Evolutionary conservation across 768 basidiomycete genomes (phyloP).

Genomic region (Suillus fuscotomentosus): DNA sequence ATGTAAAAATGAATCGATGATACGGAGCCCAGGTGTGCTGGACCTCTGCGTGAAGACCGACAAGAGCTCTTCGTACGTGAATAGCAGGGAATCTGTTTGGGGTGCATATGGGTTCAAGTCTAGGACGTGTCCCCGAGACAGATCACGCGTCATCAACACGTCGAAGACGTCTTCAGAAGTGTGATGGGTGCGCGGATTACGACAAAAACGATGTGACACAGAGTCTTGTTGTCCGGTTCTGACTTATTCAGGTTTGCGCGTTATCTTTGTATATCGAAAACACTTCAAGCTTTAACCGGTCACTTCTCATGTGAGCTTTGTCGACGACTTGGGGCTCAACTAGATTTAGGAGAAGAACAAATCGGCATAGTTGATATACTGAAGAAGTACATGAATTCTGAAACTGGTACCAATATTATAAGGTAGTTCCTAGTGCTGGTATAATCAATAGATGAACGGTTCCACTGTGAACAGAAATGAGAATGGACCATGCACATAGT

Average conservation of each 20-base stretch:
- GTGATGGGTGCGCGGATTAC: neutral
- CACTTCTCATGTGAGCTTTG: neutral
- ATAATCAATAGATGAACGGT: neutral
- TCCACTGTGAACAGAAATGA: neutral
- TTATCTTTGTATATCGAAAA: too few species aligned
- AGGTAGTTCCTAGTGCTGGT: too few species aligned
- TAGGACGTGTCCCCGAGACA: constrained; percentile 73
- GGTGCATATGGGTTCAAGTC: constrained; percentile 50
- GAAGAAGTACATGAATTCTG: too few species aligned
- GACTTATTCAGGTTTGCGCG: too few species aligned
- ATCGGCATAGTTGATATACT: too few species aligned
- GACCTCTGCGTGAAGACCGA: too few species aligned
- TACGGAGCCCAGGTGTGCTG: too few species aligned
- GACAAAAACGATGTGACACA: constrained; percentile 22
- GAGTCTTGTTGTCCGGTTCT: constrained; percentile 45
- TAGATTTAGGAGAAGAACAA: too few species aligned
- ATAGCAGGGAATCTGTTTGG: constrained; percentile 50
- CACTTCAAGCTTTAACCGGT: neutral
- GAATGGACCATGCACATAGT: neutral
- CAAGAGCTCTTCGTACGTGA: too few species aligned
- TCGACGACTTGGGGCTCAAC: neutral
- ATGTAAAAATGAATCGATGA: too few species aligned
- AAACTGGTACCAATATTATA: too few species aligned
- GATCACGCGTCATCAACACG: constrained; percentile 79
- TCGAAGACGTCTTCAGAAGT: constrained; percentile 72